A percentile compares a stretch with the other conserved stretches of the same genome.
Conservation (phyloP, 148 eudicot genomes). For the Pharnaceum exiguum region DNA sequence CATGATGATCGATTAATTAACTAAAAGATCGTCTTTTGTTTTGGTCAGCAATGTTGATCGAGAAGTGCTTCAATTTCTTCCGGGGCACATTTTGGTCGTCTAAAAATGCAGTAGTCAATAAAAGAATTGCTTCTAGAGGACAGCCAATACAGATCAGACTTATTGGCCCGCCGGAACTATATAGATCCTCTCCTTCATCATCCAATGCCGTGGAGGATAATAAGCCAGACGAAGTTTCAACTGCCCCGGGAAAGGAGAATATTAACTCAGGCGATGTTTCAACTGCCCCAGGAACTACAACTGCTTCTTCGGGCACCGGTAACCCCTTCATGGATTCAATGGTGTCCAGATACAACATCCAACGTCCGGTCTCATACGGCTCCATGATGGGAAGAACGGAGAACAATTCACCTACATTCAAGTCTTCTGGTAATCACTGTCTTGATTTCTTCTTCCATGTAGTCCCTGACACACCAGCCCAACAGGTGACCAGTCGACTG, state of each 20-base stretch:
- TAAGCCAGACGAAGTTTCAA: not conserved
- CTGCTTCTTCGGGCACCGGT: not conserved
- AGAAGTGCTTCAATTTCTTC: not conserved
- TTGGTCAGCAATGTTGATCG: too few species aligned
- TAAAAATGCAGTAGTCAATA: not conserved
- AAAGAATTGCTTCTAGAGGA: not conserved
- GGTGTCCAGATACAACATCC: constrained; percentile 7
- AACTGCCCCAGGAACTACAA: too few species aligned
- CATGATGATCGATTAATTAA: too few species aligned
- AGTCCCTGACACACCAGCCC: constrained; percentile 1
- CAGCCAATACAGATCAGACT: not conserved
- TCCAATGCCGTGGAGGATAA: not conserved
- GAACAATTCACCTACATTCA: constrained; percentile 10
- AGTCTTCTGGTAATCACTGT: constrained; percentile 13
- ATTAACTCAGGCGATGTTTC: not conserved
- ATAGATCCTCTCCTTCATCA: not conserved
- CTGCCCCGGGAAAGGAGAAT: too few species aligned
- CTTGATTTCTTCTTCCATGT: constrained; percentile 20
- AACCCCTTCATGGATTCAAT: constrained; percentile 12
- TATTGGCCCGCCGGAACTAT: constrained; percentile 7
- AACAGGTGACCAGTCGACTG: not conserved
- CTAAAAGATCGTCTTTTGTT: too few species aligned
- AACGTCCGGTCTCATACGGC: too few species aligned
- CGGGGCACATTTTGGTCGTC: not conserved
- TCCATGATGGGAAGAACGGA: constrained; percentile 9